Evolutionary conservation across 1,284 basidiomycete species (phyloP), one percentile per base, ranked within the genome.

Genomic region (Paramarasmius palmivorus): DNA sequence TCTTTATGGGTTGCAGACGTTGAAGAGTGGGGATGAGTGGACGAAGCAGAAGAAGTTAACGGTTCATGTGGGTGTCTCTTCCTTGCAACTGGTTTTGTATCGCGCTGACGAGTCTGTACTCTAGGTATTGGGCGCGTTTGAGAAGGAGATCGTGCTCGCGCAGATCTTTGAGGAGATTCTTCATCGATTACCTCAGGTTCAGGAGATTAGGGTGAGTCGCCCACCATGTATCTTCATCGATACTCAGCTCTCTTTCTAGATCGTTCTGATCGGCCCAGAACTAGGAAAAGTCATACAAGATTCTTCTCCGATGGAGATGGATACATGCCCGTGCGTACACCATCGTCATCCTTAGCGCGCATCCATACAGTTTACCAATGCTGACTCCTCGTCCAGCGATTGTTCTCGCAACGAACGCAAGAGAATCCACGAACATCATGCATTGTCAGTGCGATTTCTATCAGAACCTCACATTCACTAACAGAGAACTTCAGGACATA

Each of bases 131-230:
- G 71, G 70, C 2, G 65, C 70, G 1, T 54, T 57, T 19, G 34
- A 62, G 20, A 58, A 57, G 10, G 71, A 73, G 46, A 15, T 69
- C 4, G 26, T 45, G n/a, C 51, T 61, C 35, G 60, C 62, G 4
- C 45, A 62, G 9, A 56, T 67, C 0, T 72, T 74, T 49, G 73
- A 74, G 55, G 71, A 72, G 51, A 68, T 72, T n/a, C 44, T 73
- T 2, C 71, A 73, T 53, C 65, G 68, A 15, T 59, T 70, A 23
- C 71, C 71, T 1, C 51, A 61, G 25, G 63, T 73, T 2, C 65
- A 72, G 29, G 64, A 47, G 0, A 55, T 74, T n/a, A 64, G 65
- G 58, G 71, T 70, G 45, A 9, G 56, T 23, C 40, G 7, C 7
- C 8, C 34, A 38, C 20, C 4, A 20, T 55, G n/a, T 42, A 32